Evolutionary conservation across 1,284 basidiomycete genomes (phyloP), one percentile per base, ranked within the genome.

Genomic region (Ustilago bromivora): DNA sequence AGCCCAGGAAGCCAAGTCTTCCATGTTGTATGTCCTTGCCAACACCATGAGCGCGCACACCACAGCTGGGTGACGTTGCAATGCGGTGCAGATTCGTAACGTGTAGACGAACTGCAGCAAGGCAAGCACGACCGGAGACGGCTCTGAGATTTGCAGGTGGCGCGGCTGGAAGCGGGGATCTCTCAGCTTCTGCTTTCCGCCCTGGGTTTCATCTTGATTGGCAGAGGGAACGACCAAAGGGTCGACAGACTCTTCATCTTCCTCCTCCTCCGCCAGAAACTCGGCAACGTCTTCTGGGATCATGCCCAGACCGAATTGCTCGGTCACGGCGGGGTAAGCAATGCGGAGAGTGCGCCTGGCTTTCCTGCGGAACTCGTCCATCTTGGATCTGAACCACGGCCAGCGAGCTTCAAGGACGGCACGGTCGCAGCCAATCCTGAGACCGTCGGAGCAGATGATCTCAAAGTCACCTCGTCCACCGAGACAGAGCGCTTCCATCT

Each of bases 81-180:
- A 89, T 0, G 93, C 92, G 0, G 96, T 98, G 61, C 93, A 89
- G 46, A 98, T 89, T 0, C 92, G 90, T 61, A 92, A 89, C 1
- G 94, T 92, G 87, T 98, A 98, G 74, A 98, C 91, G 87, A 96
- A 98, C 86, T 98, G 94, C 65, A 98, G 87, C 61, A 98, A 88
- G 4, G 95, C 96, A 61, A 94, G 88, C 2, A 93, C 92, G 72
- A 98, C 92, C 0, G 94, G 91, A 79, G 94, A 95, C 0, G 94
- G 92, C 84, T 98, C 95, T 1, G 94, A 93, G 19, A 98, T 88
- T 77, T 91, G 88, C 69, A 98, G 90, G 4, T 91, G 88, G 51
- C 93, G 91, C 0, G 95, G 92, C 0, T 92, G 92, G 52, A 95
- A 88, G 36, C 93, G 89, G 1, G 92, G 92, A 82, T 95, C 93